Percentiles rank a stretch among this genome's conserved stretches.
Evolutionary conservation across 2,329 filamentous ascomycete species (phyloP).

Genomic region (Bimuria novae-zelandiae): DNA sequence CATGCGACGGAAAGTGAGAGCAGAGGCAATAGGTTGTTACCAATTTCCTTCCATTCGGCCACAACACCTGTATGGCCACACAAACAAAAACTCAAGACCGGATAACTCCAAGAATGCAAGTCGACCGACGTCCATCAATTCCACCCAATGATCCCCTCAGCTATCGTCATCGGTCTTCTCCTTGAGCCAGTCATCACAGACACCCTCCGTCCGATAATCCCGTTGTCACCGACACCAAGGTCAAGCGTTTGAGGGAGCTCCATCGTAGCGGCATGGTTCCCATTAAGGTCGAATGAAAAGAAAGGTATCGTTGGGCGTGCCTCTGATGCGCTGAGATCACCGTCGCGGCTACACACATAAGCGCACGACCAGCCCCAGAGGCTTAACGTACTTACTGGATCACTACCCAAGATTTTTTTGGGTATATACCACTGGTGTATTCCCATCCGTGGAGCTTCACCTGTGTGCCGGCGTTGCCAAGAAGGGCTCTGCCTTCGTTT

Average conservation of each 20-base stretch:
- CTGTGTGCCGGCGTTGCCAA: constrained; percentile 28
- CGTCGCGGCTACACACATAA: constrained; percentile 30
- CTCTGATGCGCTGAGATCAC: constrained; percentile 30
- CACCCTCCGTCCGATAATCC: constrained; percentile 40
- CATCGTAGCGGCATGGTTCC: constrained; percentile 8
- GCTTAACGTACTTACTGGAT: constrained; percentile 32
- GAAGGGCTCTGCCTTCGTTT: constrained; percentile 19
- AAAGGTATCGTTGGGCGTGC: constrained; percentile 19
- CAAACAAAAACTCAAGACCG: background rate
- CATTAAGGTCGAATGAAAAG: constrained; percentile 31
- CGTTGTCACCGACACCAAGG: constrained; percentile 37
- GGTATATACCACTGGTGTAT: background rate
- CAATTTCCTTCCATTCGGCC: too few relatives aligned
- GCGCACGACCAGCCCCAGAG: background rate
- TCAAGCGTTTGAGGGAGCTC: constrained; percentile 30
- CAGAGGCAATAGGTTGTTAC: too few relatives aligned
- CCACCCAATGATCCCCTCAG: constrained; percentile 43
- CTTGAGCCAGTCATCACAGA: constrained; percentile 34
- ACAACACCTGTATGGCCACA: too few relatives aligned
- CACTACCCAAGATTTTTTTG: constrained; percentile 29
- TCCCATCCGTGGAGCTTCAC: constrained; percentile 33
- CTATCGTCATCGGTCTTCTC: constrained; percentile 25
- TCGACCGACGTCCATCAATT: constrained; percentile 23
- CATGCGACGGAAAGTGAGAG: too few relatives aligned
- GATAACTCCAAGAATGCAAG: background rate